Conservation (phyloP, 768 basidiomycete species). For the Amyloporia xantha region DNA sequence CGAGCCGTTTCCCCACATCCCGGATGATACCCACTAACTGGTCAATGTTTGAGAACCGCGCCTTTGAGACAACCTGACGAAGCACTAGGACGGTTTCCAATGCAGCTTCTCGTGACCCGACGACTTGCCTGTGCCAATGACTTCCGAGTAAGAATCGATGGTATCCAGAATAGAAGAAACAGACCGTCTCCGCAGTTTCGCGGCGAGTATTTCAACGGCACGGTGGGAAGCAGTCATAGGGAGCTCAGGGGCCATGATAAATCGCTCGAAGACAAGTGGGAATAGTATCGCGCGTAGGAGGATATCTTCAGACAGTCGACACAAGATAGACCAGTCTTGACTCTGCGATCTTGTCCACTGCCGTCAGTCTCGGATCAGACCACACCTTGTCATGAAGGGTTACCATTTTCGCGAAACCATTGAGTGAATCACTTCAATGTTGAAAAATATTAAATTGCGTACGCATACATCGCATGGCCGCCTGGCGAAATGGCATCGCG, state of each 20-base stretch:
- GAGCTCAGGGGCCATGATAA: constrained; percentile 41
- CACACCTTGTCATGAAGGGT: no score
- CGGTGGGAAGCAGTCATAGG: constrained; percentile 47
- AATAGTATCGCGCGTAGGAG: no score
- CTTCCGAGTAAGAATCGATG: constrained; percentile 11
- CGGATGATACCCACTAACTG: constrained; percentile 78
- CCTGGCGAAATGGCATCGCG: constrained; percentile 94
- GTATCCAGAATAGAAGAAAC: constrained; percentile 24
- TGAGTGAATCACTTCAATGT: no score
- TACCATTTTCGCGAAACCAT: no score
- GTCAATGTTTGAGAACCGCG: constrained; percentile 80
- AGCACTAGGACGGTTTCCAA: constrained; percentile 85
- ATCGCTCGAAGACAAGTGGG: no score
- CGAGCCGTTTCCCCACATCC: constrained; percentile 68
- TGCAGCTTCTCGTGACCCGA: constrained; percentile 86
- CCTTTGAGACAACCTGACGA: constrained; percentile 83
- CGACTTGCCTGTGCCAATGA: constrained; percentile 66
- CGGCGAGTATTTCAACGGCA: constrained; percentile 62
- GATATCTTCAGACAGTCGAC: no score
- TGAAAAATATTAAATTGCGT: not conserved
- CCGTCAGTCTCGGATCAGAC: no score
- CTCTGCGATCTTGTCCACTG: no score
- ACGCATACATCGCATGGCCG: constrained; percentile 38
- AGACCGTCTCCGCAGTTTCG: constrained; percentile 67
- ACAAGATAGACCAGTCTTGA: no score